Conservation (phyloP, 2,329 filamentous ascomycete species). For the Aspergillus sergii region DNA sequence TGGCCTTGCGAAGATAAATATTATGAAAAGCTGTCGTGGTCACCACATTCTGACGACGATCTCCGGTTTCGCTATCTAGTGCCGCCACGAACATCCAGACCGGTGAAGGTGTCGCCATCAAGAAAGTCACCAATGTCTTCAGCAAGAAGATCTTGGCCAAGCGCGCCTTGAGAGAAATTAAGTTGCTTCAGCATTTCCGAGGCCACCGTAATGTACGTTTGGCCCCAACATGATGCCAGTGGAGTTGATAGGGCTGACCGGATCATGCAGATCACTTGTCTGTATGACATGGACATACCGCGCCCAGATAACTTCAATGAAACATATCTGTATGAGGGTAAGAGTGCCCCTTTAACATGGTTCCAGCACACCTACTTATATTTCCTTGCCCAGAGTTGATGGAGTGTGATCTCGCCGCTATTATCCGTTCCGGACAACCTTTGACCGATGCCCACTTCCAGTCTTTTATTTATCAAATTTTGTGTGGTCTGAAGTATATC, state of each 20-base stretch:
- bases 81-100: conserved; percentile 90
- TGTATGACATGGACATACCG: conserved; percentile 99
- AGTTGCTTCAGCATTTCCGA: conserved; percentile 96
- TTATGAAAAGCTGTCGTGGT: neutral
- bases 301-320: conserved; percentile 98
- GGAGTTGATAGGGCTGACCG: conserved; percentile 38
- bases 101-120: conserved; percentile 93
- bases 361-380: conserved; percentile 9
- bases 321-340: conserved; percentile 97
- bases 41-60: conserved; percentile 19
- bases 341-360: conserved; percentile 28
- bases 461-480: conserved; percentile 99
- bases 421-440: conserved; percentile 95
- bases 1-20: neutral
- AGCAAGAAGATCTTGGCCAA: conserved; percentile 99
- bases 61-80: conserved; percentile 51
- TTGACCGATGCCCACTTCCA: conserved; percentile 99
- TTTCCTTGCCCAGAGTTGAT: conserved; percentile 74
- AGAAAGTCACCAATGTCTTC: conserved; percentile 99
- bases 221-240: conserved; percentile 1
- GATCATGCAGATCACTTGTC: conserved; percentile 79
- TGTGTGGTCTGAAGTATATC: conserved; percentile 98
- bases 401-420: conserved; percentile 97
- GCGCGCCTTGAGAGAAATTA: conserved; percentile 96
- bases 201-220: conserved; percentile 77